These are phyloP conservation scores for Onygenales sp. DNA, from an alignment of 2,329 filamentous ascomycete species.

Conservation along the genomic window DNA sequence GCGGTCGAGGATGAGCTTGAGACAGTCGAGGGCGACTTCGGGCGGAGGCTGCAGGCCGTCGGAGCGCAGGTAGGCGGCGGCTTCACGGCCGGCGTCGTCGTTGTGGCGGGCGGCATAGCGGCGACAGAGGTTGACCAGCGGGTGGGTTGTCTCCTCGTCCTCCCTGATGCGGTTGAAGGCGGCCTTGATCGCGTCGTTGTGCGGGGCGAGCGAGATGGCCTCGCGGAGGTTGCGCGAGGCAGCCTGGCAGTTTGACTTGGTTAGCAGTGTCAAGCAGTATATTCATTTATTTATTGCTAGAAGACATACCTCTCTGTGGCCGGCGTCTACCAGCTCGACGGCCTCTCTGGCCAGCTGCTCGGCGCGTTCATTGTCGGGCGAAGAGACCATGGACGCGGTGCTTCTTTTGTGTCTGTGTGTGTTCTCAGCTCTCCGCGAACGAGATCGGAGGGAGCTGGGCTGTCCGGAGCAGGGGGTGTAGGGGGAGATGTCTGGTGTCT, in stretches of 20 bases:
- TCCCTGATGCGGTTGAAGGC: conserved; percentile 37
- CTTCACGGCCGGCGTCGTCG: conserved; percentile 35
- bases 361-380: conserved; percentile 37
- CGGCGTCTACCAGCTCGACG: conserved; percentile 36
- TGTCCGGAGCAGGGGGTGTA: no score
- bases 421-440: no score
- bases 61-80: conserved; percentile 32
- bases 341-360: conserved; percentile 37
- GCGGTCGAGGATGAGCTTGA: conserved; percentile 33
- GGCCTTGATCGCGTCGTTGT: conserved; percentile 35
- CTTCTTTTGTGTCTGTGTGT: no score
- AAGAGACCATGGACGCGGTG: conserved; percentile 31
- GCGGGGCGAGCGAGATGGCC: conserved; percentile 38
- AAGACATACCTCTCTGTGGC: conserved; percentile 33
- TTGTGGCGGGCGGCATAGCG: conserved; percentile 33
- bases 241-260: conserved; percentile 23
- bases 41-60: conserved; percentile 35
- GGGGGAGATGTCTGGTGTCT: no score
- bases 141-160: conserved; percentile 33
- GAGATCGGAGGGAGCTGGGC: no score
- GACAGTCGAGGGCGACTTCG: conserved; percentile 32
- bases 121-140: conserved; percentile 35
- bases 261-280: conserved; percentile 1
- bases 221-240: conserved; percentile 40
- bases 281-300: conserved; percentile 1